Evolutionary conservation across 768 basidiomycete species (phyloP).

Genomic region (Boletus reticulatus): DNA sequence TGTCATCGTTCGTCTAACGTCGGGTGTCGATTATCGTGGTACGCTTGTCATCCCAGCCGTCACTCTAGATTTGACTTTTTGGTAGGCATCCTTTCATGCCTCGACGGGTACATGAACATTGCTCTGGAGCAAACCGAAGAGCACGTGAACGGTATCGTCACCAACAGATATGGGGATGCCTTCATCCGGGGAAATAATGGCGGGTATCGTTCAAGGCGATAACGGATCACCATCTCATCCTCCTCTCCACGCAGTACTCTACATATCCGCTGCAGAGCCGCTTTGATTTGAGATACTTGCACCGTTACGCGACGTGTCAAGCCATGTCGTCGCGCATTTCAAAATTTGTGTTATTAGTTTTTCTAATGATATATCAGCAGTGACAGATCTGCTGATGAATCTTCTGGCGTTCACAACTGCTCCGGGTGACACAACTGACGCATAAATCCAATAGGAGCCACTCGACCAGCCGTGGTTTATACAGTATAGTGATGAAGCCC

Average conservation of each 20-base stretch:
- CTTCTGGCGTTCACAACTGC: too few relatives aligned
- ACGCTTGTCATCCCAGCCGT: conserved; percentile 16
- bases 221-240: not conserved
- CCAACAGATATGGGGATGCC: conserved; percentile 91
- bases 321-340: too few relatives aligned
- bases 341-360: too few relatives aligned
- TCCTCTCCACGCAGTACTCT: conserved; percentile 54
- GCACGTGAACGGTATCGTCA: conserved; percentile 82
- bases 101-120: conserved; percentile 99
- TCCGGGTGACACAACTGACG: too few relatives aligned
- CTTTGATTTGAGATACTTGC: conserved; percentile 34
- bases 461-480: too few relatives aligned
- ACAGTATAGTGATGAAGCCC: too few relatives aligned
- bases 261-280: conserved; percentile 71
- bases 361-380: too few relatives aligned
- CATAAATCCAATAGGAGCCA: too few relatives aligned
- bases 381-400: too few relatives aligned
- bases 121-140: conserved; percentile 97
- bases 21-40: conserved; percentile 94
- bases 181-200: conserved; percentile 96
- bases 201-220: conserved; percentile 28
- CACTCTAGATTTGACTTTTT: not conserved
- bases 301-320: too few relatives aligned
- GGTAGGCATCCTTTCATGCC: conserved; percentile 87
- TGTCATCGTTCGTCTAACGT: conserved; percentile 88